phyloP scores from a whole-genome alignment of 2,329 filamentous ascomycete genomes.

The Penicillium decumbens region DNA sequence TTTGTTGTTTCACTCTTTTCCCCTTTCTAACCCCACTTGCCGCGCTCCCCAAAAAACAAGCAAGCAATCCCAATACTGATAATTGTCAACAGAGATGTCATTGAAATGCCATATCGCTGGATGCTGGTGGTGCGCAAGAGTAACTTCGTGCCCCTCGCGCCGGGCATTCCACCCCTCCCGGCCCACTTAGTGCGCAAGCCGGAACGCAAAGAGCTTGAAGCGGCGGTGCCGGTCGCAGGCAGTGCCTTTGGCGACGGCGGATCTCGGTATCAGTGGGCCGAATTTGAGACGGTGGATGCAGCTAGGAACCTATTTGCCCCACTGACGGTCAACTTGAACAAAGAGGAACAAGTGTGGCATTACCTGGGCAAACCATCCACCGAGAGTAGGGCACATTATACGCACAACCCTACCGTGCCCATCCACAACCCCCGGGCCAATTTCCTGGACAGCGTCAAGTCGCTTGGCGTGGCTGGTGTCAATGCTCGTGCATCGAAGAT shows the following conservation, averaged over 20 bases:
- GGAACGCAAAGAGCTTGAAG: conserved; percentile 51
- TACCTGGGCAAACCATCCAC: conserved; percentile 84
- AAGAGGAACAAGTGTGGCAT: conserved; percentile 75
- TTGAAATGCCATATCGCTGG: conserved; percentile 59
- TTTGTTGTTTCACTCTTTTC: conserved; percentile 20
- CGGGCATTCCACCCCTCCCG: conserved; percentile 46
- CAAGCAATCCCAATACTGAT: conserved; percentile 11
- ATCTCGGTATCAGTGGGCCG: conserved; percentile 64
- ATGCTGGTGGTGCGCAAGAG: conserved; percentile 48
- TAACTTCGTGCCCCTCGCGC: conserved; percentile 45
- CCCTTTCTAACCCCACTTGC: conserved; percentile 3
- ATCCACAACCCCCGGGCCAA: conserved; percentile 48
- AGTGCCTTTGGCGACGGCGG: conserved; percentile 60
- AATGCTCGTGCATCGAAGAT: conserved; percentile 27
- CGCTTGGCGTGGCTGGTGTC: conserved; percentile 31
- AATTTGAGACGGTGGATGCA: conserved; percentile 63
- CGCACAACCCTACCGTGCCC: conserved; percentile 61
- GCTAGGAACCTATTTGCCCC: conserved; percentile 54
- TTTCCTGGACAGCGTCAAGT: conserved; percentile 48
- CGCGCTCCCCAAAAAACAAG: not conserved
- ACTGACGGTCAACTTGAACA: conserved; percentile 66
- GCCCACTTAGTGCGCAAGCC: conserved; percentile 48
- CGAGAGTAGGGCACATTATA: conserved; percentile 86
- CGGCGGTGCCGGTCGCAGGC: conserved; percentile 61
- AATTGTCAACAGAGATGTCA: conserved; percentile 44